phyloP scores from a whole-genome alignment of 1,284 basidiomycete species.

The Anthracocystis panici-leucophaei region DNA sequence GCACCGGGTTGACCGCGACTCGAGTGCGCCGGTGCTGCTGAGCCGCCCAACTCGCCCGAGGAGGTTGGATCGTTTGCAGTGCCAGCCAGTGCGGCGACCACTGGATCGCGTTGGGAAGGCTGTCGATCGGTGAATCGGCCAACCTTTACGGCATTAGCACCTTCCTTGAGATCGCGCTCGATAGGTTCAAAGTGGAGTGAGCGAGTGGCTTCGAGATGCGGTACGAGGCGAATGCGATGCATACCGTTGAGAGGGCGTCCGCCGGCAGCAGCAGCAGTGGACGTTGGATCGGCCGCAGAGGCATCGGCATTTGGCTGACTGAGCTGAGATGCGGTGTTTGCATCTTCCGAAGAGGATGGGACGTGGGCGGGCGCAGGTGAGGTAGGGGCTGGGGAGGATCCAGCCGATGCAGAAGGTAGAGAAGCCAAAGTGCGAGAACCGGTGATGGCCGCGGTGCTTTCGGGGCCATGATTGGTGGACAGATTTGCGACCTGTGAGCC shows the following conservation, averaged over 20 bases:
- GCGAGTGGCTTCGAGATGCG: constrained; percentile 89
- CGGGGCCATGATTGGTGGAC: constrained; percentile 6
- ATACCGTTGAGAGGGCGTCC: constrained; percentile 51
- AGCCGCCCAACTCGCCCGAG: constrained; percentile 24
- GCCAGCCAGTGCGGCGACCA: constrained; percentile 12
- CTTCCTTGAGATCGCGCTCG: constrained; percentile 78
- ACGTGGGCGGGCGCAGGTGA: constrained; percentile 1
- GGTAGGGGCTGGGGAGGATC: constrained; percentile 7
- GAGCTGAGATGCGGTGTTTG: constrained; percentile 11
- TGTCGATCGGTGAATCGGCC: constrained; percentile 86
- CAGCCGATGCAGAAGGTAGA: constrained; percentile 5
- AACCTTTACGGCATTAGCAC: constrained; percentile 78
- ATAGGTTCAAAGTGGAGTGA: constrained; percentile 94
- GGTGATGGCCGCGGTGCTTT: constrained; percentile 7
- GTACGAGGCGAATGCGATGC: constrained; percentile 82
- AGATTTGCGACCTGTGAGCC: constrained; percentile 16
- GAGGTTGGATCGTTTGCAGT: constrained; percentile 10
- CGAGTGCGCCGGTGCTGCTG: constrained; percentile 6
- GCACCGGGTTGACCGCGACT: constrained; percentile 47
- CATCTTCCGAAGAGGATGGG: not conserved
- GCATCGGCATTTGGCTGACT: not conserved
- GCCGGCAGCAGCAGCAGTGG: constrained; percentile 8
- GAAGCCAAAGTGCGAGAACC: constrained; percentile 28
- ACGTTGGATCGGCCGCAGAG: constrained; percentile 9
- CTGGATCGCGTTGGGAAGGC: constrained; percentile 28